Base-by-base conservation (phyloP, 2,329 filamentous ascomycete species). In the Fusarium mexicanum region DNA sequence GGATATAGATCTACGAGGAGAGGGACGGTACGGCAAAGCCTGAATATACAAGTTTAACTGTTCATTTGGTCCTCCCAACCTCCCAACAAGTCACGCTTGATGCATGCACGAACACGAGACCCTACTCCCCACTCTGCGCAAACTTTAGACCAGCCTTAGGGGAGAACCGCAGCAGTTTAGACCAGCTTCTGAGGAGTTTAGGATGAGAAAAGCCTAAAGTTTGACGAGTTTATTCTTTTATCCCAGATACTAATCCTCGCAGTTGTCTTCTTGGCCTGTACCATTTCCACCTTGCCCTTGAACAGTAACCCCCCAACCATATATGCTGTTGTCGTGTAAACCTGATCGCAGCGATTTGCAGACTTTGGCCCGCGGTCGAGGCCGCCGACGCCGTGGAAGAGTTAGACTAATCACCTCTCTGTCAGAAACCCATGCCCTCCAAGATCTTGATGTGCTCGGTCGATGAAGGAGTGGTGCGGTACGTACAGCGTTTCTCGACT, bases 1-100 rank as follows among this genome's bases (percentile, higher is more conserved):
- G n/a, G 51, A 54, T 54, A 70, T 70, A 66, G 51, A 54, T 22
- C 31, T 65, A 40, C 37, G 51, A 18, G 8, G 7, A 29, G 8
- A 7, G 20, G 16, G 18, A 22, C 22, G 40, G 14, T 44, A 43
- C 12, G 24, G 51, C 17, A 24, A 26, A 48, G 4, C 44, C 41
- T 48, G 29, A 41, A 64, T 44, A 44, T 63, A 65, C 18, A 59
- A 65, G 10, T 40, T 44, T 7, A 14, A 44, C 14, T 10, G 17
- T 64, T 35, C 11, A 24, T 47, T 6, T 31, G 24, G 14, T 13
- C 18, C 18, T 1, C 4, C 7, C 9, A 6, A 38, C 18, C 13
- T 2, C 10, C 9, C 12, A 6, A 37, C 5, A 12, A 26, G 13
- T 22, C 18, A 18, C 24, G 24, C 35, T 22, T 2, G 24, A 17